Evolutionary conservation across 2,329 filamentous ascomycete species (phyloP).

Genomic region (Rosellinia necatrix): DNA sequence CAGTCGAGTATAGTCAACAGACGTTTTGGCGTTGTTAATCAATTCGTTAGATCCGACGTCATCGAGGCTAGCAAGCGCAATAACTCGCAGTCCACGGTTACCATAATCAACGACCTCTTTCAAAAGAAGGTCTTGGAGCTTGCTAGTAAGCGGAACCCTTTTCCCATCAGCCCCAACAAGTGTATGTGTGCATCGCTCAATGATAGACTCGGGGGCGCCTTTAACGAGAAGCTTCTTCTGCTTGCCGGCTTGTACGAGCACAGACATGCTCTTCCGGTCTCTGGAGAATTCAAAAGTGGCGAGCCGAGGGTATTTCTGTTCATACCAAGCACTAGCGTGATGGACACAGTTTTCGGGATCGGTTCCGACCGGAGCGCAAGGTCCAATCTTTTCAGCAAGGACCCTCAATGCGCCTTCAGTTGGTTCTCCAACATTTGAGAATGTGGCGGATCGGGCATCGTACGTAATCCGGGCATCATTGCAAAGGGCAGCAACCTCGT

Average conservation of each 20-base stretch:
- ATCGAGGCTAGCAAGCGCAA: slow-evolving; percentile 86
- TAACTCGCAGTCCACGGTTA: slow-evolving; percentile 89
- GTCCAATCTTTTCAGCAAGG: slow-evolving; percentile 92
- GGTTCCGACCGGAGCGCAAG: slow-evolving; percentile 64
- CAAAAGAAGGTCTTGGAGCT: slow-evolving; percentile 71
- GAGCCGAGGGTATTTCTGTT: slow-evolving; percentile 72
- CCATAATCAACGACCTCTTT: slow-evolving; percentile 88
- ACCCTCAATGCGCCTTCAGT: slow-evolving; percentile 93
- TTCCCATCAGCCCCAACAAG: slow-evolving; percentile 79
- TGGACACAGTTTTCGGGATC: slow-evolving; percentile 71
- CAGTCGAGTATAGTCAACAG: slow-evolving; percentile 80
- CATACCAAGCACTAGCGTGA: slow-evolving; percentile 83
- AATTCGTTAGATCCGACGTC: slow-evolving; percentile 73
- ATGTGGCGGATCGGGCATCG: slow-evolving; percentile 74
- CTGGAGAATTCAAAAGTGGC: slow-evolving; percentile 96
- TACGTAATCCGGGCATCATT: slow-evolving; percentile 87
- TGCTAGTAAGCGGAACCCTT: slow-evolving; percentile 71
- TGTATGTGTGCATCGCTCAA: slow-evolving; percentile 87
- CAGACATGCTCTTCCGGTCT: slow-evolving; percentile 99
- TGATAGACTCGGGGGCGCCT: slow-evolving; percentile 90
- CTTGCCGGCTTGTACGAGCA: slow-evolving; percentile 74
- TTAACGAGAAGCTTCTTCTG: slow-evolving; percentile 89
- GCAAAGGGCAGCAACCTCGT: slow-evolving; percentile 74
- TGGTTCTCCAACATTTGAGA: slow-evolving; percentile 86
- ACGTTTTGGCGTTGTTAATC: slow-evolving; percentile 75